Conservation (phyloP, 2,329 filamentous ascomycete species). For the Leptodontidium sp. region DNA sequence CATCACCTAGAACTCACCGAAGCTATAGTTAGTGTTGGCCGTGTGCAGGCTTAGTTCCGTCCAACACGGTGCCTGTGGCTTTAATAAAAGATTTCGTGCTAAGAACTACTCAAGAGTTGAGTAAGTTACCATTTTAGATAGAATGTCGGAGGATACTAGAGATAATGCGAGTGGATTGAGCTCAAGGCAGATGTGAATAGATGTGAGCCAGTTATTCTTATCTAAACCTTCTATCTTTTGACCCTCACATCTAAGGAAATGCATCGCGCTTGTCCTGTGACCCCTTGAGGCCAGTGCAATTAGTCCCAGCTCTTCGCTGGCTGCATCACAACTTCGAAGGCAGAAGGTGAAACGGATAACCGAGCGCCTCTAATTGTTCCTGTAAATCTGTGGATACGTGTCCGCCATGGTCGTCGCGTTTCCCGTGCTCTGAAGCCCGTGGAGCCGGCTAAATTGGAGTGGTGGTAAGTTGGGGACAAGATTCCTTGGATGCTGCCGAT, state of each 20-base stretch:
- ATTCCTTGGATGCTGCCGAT: not conserved
- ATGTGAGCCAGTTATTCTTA: constrained; percentile 13
- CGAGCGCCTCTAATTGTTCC: not conserved
- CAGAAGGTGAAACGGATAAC: too few relatives aligned
- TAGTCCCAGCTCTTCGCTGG: too few relatives aligned
- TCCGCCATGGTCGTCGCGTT: not conserved
- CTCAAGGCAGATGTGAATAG: constrained; percentile 11
- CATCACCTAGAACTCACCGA: constrained; percentile 12
- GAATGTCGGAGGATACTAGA: constrained; percentile 9
- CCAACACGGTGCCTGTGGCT: not conserved
- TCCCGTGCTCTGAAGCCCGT: not conserved
- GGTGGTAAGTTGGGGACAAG: not conserved
- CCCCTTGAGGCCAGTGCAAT: too few relatives aligned
- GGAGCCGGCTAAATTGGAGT: not conserved
- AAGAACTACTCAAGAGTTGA: constrained; percentile 17
- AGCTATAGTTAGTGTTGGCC: constrained; percentile 12
- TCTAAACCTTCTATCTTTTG: not conserved
- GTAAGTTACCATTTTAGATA: constrained; percentile 6
- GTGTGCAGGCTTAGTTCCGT: constrained; percentile 8
- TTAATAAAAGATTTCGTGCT: constrained; percentile 14
- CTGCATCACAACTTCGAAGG: too few relatives aligned
- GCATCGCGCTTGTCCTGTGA: too few relatives aligned
- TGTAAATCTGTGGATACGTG: constrained; percentile 4
- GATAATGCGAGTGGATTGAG: constrained; percentile 10
- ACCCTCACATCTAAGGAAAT: too few relatives aligned